Evolutionary conservation across 768 basidiomycete genomes (phyloP), one percentile per base, ranked within the genome.

Genomic region (Lyophyllum shimeji): DNA sequence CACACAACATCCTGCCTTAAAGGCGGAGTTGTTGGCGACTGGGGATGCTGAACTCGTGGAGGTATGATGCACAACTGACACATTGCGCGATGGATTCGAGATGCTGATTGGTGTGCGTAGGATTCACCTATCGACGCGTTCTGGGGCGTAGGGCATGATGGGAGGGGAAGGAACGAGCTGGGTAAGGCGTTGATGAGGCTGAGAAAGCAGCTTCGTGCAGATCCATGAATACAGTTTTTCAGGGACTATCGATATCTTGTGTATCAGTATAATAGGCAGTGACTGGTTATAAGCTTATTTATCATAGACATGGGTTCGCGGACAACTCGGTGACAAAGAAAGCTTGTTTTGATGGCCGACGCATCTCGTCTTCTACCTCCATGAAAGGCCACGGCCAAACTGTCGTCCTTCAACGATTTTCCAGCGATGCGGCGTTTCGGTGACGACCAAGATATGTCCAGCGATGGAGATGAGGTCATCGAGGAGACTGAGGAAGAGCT

Each of bases 101-200:
- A 59, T 53, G 21, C 25, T 50, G 9, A 18, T 24, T 45, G 3
- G 17, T 2, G 46, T 57, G 24, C 47, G 46, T 15, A 88, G 87
- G 80, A 87, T 62, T 89, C 86, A 13, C 82, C 84, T 47, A 81
- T 81, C 58, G 89, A 90, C 63, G 72, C 86, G 31, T 89, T 89
- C 67, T 90, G 89, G 87, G 89, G 89, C 9, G 70, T 82, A 56
- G 89, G 89, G 1, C 74, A 77, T 20, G 82, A 90, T 68, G 74
- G 78, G 20, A 70, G 73, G 60, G 89, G 89, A 11, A 80, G 82
- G 40, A 90, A 90, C 59, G 86, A 90, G 67, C 81, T 90, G 25
- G 89, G 89, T 24, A 87, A 85, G 64, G 82, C 85, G 11, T 75
- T 90, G 17, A 80, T 82, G 63, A 79, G 85, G 59, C 70, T 90